phyloP scores from a whole-genome alignment of 2,329 filamentous ascomycete species.

The Colletotrichum lupini region DNA sequence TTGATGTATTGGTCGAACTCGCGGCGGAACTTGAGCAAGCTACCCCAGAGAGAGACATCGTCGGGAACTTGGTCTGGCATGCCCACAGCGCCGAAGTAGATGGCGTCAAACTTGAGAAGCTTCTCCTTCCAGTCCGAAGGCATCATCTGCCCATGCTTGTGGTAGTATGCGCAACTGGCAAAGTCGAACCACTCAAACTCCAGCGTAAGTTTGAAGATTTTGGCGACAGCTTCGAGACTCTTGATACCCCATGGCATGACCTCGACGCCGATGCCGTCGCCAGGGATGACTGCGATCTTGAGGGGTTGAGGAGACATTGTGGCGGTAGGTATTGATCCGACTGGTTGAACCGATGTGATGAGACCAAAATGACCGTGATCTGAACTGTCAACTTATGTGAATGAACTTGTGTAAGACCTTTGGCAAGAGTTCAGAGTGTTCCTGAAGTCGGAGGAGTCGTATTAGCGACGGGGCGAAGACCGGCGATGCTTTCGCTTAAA shows the following conservation, averaged over 20 bases:
- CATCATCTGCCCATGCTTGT: constrained; percentile 56
- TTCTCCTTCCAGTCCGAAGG: constrained; percentile 49
- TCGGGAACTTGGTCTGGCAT: constrained; percentile 69
- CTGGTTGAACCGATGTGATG: neutral
- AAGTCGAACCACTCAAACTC: constrained; percentile 73
- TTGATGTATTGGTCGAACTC: constrained; percentile 75
- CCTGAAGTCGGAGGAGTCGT: neutral
- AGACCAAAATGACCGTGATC: no score
- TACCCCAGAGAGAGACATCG: constrained; percentile 73
- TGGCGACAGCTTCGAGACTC: constrained; percentile 52
- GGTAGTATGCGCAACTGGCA: constrained; percentile 67
- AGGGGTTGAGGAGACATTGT: constrained; percentile 23
- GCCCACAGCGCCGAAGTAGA: constrained; percentile 73
- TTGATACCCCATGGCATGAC: constrained; percentile 57
- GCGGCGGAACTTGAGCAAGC: constrained; percentile 73
- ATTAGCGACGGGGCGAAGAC: neutral
- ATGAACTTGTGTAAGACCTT: no score
- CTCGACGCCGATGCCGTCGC: constrained; percentile 77
- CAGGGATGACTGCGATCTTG: constrained; percentile 72
- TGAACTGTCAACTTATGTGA: neutral
- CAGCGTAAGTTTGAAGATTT: constrained; percentile 62
- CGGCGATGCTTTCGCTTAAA: constrained; percentile 9
- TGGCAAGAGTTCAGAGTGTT: neutral
- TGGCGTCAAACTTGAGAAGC: constrained; percentile 62
- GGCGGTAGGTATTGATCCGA: neutral